phyloP scores from a whole-genome alignment of 148 eudicot genomes.

The Chenopodium album region DNA sequence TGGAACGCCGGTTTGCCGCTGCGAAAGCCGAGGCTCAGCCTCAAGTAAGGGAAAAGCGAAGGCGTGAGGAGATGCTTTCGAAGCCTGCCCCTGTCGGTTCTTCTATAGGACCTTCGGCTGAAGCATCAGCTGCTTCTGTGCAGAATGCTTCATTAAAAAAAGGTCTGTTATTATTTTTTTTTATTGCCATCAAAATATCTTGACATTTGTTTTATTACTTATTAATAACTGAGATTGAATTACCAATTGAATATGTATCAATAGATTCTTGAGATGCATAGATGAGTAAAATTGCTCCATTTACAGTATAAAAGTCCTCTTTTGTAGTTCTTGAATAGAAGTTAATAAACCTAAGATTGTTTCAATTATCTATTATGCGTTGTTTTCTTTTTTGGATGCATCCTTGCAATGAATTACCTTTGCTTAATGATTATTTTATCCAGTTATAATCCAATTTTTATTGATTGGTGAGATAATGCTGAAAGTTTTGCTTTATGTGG shows the following conservation, averaged over 20 bases:
- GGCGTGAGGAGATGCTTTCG: slow-evolving; percentile 18
- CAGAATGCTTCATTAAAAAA: slow-evolving; percentile 30
- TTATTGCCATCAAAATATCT: neutral
- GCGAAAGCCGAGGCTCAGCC: slow-evolving; percentile 56
- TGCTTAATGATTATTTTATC: no score
- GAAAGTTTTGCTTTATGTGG: neutral
- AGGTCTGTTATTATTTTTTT: slow-evolving; percentile 29
- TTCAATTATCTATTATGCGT: neutral
- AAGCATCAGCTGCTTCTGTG: slow-evolving; percentile 22
- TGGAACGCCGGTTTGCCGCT: slow-evolving; percentile 61
- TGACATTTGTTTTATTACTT: neutral
- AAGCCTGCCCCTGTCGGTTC: slow-evolving; percentile 21
- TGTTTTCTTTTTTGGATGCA: neutral
- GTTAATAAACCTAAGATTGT: neutral
- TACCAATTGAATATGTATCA: neutral
- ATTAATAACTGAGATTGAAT: neutral
- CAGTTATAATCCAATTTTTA: no score
- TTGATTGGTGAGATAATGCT: no score
- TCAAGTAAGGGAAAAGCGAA: slow-evolving; percentile 43
- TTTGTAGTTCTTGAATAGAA: neutral
- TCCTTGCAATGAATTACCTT: neutral
- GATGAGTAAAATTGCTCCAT: neutral
- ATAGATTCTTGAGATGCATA: neutral
- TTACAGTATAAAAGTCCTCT: neutral
- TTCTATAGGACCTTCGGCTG: slow-evolving; percentile 5